Conservation (phyloP, 1,284 basidiomycete genomes). For the Cutaneotrichosporon sp. region DNA sequence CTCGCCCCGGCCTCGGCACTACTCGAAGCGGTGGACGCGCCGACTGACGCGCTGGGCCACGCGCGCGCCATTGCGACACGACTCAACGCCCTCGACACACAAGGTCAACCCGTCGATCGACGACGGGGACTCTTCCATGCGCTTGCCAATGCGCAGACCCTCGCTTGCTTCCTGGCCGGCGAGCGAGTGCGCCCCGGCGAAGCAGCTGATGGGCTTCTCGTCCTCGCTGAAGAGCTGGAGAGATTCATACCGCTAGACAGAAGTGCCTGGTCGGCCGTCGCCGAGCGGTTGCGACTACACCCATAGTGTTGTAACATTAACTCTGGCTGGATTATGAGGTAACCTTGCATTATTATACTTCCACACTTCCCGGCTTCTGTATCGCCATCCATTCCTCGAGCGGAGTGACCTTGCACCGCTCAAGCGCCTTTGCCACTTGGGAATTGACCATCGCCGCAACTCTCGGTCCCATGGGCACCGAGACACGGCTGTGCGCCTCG, state of each 20-base stretch:
- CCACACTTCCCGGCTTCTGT: neutral
- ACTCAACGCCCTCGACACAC: neutral
- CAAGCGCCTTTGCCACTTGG: too few species aligned
- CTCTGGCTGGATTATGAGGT: too few species aligned
- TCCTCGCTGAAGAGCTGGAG: slow-evolving; percentile 4
- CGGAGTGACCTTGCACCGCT: too few species aligned
- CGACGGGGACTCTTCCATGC: slow-evolving; percentile 6
- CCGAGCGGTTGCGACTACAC: neutral
- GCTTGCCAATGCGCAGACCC: slow-evolving; percentile 15
- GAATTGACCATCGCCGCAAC: too few species aligned
- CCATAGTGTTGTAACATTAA: neutral
- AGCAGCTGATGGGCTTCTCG: slow-evolving; percentile 10
- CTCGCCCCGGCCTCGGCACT: neutral
- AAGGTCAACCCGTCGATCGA: neutral
- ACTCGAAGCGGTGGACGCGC: neutral
- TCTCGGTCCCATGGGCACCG: too few species aligned
- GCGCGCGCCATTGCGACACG: neutral
- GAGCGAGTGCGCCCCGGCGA: slow-evolving; percentile 5
- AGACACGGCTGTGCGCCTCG: too few species aligned
- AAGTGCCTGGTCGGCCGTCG: neutral
- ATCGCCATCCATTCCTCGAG: neutral
- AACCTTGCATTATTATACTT: neutral
- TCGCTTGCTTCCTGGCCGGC: slow-evolving; percentile 10
- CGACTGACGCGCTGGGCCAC: neutral
- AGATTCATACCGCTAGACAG: slow-evolving; percentile 2